Evolutionary conservation across 2,329 filamentous ascomycete genomes (phyloP), one percentile per base, ranked within the genome.

Genomic region (Berkeleyomyces rouxiae): DNA sequence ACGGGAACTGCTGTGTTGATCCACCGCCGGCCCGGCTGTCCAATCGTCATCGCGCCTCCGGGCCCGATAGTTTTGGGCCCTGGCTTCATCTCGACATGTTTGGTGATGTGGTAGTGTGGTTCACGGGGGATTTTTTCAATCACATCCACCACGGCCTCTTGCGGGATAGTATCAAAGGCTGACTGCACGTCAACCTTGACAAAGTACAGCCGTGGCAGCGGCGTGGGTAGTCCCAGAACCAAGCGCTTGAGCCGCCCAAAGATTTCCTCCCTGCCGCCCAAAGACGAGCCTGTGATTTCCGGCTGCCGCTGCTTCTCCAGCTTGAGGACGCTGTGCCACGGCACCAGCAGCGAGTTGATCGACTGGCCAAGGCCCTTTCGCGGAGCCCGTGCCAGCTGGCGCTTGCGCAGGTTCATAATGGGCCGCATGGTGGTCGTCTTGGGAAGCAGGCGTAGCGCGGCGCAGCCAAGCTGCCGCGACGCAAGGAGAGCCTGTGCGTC

Each of bases 101-200:
- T 90, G 6, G 79, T 79, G 58, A 95, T 79, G 6, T 79, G 78
- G 70, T 99, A 99, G 31, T 76, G 74, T 2, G 78, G 72, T 63
- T 86, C 75, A 10, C 74, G 75, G 66, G 72, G 82, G 66, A 80
- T 82, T 61, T 70, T 84, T 64, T 66, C 72, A 66, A 95, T 80
- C 36, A 97, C 76, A 33, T 77, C 71, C 42, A 96, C 70, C 16
- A 97, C 76, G 0, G 83, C 82, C 36, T 80, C 74, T 71, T 97
- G 93, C 0, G 93, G 93, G 53, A 99, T 96, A 0, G 88, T 96
- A 72, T 99, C 93, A 71, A 96, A 99, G 68, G 92, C 95, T 1
- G 89, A 84, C 70, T 88, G 82, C 23, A 99, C 91, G 70, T 99
- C 93, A 10, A 95, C 78, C 71, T 99, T 99, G 65, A 85, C 91